Conservation (phyloP, 2,329 filamentous ascomycete species). For the Cytospora mali region DNA sequence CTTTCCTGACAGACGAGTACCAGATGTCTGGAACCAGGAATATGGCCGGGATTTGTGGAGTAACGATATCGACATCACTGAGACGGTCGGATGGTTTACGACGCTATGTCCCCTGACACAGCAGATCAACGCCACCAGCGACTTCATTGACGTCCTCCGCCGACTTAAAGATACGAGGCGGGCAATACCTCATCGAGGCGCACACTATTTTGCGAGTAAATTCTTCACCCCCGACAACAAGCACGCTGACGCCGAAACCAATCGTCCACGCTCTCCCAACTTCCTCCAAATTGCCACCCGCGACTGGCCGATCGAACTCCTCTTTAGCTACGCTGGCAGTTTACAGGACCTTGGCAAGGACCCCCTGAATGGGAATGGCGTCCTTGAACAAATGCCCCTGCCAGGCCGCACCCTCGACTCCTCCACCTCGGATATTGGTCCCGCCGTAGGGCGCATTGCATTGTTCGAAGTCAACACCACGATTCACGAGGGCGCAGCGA, state of each 20-base stretch:
- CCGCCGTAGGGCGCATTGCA: slow-evolving; percentile 50
- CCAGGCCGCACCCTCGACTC: slow-evolving; percentile 44
- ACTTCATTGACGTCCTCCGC: slow-evolving; percentile 54
- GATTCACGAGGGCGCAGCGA: slow-evolving; percentile 48
- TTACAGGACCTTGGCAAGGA: slow-evolving; percentile 51
- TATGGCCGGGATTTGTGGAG: slow-evolving; percentile 50
- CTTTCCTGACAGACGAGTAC: slow-evolving; percentile 54
- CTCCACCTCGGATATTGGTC: slow-evolving; percentile 47
- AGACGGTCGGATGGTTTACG: slow-evolving; percentile 65
- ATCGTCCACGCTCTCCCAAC: slow-evolving; percentile 17
- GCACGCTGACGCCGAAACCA: background rate
- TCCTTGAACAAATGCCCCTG: slow-evolving; percentile 51
- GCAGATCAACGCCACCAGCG: slow-evolving; percentile 46
- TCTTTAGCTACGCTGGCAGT: slow-evolving; percentile 59
- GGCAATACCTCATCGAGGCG: slow-evolving; percentile 36
- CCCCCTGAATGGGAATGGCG: slow-evolving; percentile 39
- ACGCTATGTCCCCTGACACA: slow-evolving; percentile 55
- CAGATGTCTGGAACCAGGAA: slow-evolving; percentile 58
- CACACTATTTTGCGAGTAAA: slow-evolving; percentile 36
- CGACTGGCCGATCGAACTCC: slow-evolving; percentile 57
- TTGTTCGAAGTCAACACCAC: slow-evolving; percentile 55
- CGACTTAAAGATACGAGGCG: slow-evolving; percentile 56
- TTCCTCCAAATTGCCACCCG: slow-evolving; percentile 30
- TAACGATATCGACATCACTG: slow-evolving; percentile 52
- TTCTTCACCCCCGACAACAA: slow-evolving; percentile 42